Conservation (phyloP, 495 filamentous ascomycete species). For the Annulohypoxylon nitens region DNA sequence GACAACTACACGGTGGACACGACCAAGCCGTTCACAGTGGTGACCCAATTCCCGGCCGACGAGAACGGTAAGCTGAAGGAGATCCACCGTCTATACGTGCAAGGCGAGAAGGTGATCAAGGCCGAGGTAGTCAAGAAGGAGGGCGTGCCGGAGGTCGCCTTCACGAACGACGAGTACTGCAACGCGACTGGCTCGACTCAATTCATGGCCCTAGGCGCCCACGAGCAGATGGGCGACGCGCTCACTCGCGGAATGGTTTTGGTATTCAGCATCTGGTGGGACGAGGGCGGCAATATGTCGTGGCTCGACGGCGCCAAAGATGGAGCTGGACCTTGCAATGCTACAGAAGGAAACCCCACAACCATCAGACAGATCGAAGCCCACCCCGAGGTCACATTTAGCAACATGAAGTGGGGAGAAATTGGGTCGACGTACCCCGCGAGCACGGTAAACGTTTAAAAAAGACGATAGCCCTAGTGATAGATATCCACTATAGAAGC, state of each 20-base stretch:
- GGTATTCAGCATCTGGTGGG: conserved; percentile 75
- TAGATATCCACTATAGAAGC: conserved; percentile 9
- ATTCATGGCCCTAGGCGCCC: conserved; percentile 68
- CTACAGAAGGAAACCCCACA: conserved; percentile 62
- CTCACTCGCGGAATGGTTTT: conserved; percentile 74
- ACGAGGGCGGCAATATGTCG: conserved; percentile 68
- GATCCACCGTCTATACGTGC: conserved; percentile 73
- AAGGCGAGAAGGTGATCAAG: conserved; percentile 68
- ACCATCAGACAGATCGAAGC: conserved; percentile 62
- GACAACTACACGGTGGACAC: conserved; percentile 70
- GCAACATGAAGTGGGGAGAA: conserved; percentile 74
- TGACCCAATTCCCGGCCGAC: conserved; percentile 74
- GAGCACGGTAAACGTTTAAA: conserved; percentile 11
- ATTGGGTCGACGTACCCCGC: conserved; percentile 68
- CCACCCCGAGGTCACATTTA: conserved; percentile 68
- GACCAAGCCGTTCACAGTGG: conserved; percentile 70
- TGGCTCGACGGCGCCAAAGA: conserved; percentile 70
- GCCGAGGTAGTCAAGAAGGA: conserved; percentile 56
- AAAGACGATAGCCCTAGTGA: conserved; percentile 1
- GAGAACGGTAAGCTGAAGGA: conserved; percentile 65
- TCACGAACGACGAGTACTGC: conserved; percentile 71
- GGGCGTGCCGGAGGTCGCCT: conserved; percentile 62
- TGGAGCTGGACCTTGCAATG: conserved; percentile 70
- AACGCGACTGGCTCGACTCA: conserved; percentile 63
- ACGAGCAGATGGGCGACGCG: conserved; percentile 69